phyloP scores from a whole-genome alignment of 352 stramenopile genomes.

The Pythium biforme region DNA sequence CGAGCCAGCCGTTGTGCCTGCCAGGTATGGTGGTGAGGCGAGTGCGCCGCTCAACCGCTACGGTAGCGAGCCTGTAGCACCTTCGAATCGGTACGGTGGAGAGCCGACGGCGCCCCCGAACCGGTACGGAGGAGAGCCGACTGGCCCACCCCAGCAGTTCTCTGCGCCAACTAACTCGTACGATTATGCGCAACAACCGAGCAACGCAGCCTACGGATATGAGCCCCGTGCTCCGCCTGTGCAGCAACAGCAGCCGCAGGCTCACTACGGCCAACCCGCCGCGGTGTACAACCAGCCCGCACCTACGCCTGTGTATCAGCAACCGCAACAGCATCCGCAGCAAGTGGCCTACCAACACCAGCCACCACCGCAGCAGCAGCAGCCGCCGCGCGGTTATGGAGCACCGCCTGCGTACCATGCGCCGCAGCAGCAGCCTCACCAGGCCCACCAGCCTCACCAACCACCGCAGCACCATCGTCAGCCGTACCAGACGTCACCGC shows the following conservation, averaged over 20 bases:
- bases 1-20: conserved; percentile 1
- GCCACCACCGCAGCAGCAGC: conserved; percentile 1
- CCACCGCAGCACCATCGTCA: conserved; percentile 25
- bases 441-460: conserved; percentile 20
- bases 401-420: conserved; percentile 4
- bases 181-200: conserved; percentile 16
- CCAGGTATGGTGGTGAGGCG: conserved; percentile 8
- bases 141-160: conserved; percentile 2
- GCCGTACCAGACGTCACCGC: conserved; percentile 17
- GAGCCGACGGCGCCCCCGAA: neutral
- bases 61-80: conserved; percentile 2
- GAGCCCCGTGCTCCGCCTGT: conserved; percentile 2
- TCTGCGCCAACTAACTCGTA: conserved; percentile 15
- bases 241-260: conserved; percentile 11
- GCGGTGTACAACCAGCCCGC: conserved; percentile 16
- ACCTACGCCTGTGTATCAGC: conserved; percentile 13
- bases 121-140: conserved; percentile 9
- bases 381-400: conserved; percentile 10
- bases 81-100: conserved; percentile 7
- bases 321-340: conserved; percentile 13
- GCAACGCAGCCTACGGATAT: conserved; percentile 11
- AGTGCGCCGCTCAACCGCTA: conserved; percentile 7
- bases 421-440: conserved; percentile 15
- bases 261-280: conserved; percentile 14
- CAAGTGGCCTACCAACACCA: conserved; percentile 1